Base-by-base conservation (phyloP, 495 filamentous ascomycete species). In the Thermothielavioides terrestris region DNA sequence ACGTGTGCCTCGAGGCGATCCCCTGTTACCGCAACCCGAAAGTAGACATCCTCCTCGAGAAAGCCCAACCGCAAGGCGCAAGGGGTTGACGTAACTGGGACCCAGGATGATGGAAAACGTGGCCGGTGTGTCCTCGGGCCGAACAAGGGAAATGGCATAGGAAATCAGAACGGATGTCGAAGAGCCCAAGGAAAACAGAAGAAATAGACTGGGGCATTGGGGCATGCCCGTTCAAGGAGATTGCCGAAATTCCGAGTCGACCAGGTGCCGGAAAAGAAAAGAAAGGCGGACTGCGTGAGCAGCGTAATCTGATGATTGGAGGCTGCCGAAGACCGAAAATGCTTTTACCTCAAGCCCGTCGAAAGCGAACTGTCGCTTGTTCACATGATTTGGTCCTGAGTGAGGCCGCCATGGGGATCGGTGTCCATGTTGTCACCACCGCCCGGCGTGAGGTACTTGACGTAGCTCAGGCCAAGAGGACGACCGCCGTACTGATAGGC, bases 361-460 rank as follows among this genome's bases (percentile, higher is more conserved):
- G 44, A 20, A 2, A n/a, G 11, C 22, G 35, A n/a, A 34, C 20
- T 6, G 23, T 21, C 17, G 25, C 10, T 25, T 35, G 25, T 39
- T 69, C 79, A 98, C 91, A 95, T 95, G 68, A 98, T 96, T 74
- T 98, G 91, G 60, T 96, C 92, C 66, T 98, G 92, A 3, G 89
- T 94, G 57, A 95, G 66, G 50, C 77, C 79, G 43, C 74, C 80
- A 17, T 86, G 81, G n/a, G 78, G 71, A 56, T 92, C 84, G 26
- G 79, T 86, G 56, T 95, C 89, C 86, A 92, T 94, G 54, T 72
- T 76, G 58, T 90, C 88, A 15, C 77, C 80, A 48, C 72, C 69
- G 25, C 72, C 77, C 1, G 76, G 74, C 55, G 79, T 88, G 60
- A 83, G 68, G 68, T 97, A 97, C 64, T 90, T 90, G 69, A 95